phyloP scores from a whole-genome alignment of 306 rosid genomes.

The Oemleria cerasiformis region DNA sequence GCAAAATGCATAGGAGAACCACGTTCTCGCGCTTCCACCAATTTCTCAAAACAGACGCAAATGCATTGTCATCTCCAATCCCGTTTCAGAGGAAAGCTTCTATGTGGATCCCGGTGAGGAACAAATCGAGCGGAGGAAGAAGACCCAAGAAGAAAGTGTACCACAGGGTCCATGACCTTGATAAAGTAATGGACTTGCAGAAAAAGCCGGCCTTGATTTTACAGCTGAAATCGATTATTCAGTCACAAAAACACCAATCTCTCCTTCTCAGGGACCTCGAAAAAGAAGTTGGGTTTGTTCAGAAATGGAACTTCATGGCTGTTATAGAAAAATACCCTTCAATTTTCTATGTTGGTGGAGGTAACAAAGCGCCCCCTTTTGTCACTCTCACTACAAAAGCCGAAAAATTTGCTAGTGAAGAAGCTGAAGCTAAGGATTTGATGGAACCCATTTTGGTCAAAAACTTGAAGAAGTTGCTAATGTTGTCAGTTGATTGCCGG shows the following conservation, averaged over 20 bases:
- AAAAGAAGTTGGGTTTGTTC: slow-evolving; percentile 81
- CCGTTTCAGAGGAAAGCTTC: slow-evolving; percentile 8
- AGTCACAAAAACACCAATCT: slow-evolving; percentile 41
- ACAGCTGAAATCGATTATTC: slow-evolving; percentile 60
- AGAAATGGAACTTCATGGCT: slow-evolving; percentile 86
- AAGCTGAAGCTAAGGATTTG: slow-evolving; percentile 36
- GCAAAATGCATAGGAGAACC: slow-evolving; percentile 11
- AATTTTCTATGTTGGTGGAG: slow-evolving; percentile 59
- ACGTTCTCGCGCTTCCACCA: slow-evolving; percentile 4
- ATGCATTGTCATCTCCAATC: slow-evolving; percentile 1
- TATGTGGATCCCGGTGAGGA: slow-evolving; percentile 28
- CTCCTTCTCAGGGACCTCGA: slow-evolving; percentile 64
- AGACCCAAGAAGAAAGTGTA: slow-evolving; percentile 76
- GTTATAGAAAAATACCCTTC: slow-evolving; percentile 62
- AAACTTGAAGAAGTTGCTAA: slow-evolving; percentile 62
- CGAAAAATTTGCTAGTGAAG: slow-evolving; percentile 44
- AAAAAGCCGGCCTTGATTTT: slow-evolving; percentile 71
- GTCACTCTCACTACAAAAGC: slow-evolving; percentile 57
- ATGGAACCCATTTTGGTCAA: slow-evolving; percentile 78
- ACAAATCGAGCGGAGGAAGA: slow-evolving; percentile 67
- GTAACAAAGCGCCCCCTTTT: slow-evolving; percentile 46
- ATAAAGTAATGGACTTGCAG: slow-evolving; percentile 69
- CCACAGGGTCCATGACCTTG: slow-evolving; percentile 62
- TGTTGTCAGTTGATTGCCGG: slow-evolving; percentile 68
- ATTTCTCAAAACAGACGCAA: neutral